Conservation (phyloP, 768 basidiomycete species). For the Sutorius australiensis region DNA sequence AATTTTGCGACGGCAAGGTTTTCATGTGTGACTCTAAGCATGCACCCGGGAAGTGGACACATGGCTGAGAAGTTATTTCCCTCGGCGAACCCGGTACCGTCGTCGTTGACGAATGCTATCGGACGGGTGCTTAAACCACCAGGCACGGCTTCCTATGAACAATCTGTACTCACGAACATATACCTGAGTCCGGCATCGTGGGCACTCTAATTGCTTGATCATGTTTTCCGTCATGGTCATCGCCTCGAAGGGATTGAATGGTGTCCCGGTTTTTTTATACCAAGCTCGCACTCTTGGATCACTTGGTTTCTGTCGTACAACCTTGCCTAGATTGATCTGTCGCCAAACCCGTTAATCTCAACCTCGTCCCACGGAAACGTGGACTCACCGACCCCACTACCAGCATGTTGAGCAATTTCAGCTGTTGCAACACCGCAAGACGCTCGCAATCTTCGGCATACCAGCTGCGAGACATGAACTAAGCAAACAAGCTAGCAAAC, state of each 20-base stretch:
- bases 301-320: constrained; percentile 14
- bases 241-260: constrained; percentile 37
- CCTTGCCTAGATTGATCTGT: constrained; percentile 26
- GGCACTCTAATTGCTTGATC: constrained; percentile 33
- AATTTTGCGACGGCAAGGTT: constrained; percentile 42
- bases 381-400: constrained; percentile 29
- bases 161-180: constrained; percentile 30
- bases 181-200: constrained; percentile 30
- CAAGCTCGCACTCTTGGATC: constrained; percentile 16
- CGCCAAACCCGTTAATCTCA: background rate
- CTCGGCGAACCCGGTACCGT: constrained; percentile 49
- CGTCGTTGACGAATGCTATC: constrained; percentile 39
- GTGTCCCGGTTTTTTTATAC: constrained; percentile 24
- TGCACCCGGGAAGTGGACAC: constrained; percentile 41
- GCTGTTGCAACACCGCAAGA: constrained; percentile 21
- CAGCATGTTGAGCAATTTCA: constrained; percentile 25
- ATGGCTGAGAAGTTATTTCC: constrained; percentile 32
- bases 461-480: constrained; percentile 20
- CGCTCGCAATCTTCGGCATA: constrained; percentile 34
- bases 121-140: background rate
- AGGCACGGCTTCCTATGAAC: background rate
- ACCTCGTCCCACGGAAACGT: background rate
- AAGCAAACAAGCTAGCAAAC: background rate
- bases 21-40: constrained; percentile 38
- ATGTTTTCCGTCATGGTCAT: constrained; percentile 17